phyloP scores from a whole-genome alignment of 306 rosid genomes.

The Arachis stenosperma region DNA sequence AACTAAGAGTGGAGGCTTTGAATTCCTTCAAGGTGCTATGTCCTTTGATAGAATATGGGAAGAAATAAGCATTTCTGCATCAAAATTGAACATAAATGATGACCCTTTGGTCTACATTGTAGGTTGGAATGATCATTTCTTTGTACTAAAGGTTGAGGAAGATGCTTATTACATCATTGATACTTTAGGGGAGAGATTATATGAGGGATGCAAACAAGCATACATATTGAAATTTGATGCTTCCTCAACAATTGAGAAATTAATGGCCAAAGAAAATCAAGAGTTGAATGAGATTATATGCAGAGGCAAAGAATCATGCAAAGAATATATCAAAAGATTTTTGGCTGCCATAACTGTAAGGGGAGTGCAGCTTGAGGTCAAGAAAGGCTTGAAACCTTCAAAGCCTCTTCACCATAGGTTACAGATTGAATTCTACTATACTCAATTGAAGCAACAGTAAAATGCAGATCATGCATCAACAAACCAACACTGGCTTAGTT shows the following conservation, averaged over 20 bases:
- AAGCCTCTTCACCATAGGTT: slow-evolving; percentile 68
- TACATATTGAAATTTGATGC: slow-evolving; percentile 71
- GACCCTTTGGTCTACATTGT: slow-evolving; percentile 70
- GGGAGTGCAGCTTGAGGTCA: slow-evolving; percentile 69
- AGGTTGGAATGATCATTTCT: slow-evolving; percentile 87
- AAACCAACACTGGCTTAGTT: too few relatives aligned
- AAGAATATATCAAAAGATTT: slow-evolving; percentile 79
- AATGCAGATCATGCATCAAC: background rate
- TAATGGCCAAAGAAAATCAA: slow-evolving; percentile 35
- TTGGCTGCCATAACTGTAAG: slow-evolving; percentile 79
- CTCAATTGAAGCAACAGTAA: slow-evolving; percentile 33
- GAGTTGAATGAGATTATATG: slow-evolving; percentile 39
- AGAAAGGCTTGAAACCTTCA: slow-evolving; percentile 67
- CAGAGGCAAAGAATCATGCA: slow-evolving; percentile 72
- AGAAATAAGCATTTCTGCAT: slow-evolving; percentile 66
- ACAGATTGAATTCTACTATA: slow-evolving; percentile 72
- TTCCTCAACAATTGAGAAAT: slow-evolving; percentile 51
- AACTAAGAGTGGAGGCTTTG: slow-evolving; percentile 60
- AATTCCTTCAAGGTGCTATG: slow-evolving; percentile 73
- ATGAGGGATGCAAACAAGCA: slow-evolving; percentile 77
- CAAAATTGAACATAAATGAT: slow-evolving; percentile 43
- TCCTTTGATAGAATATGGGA: slow-evolving; percentile 84
- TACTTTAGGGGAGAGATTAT: slow-evolving; percentile 84
- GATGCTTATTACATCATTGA: slow-evolving; percentile 77
- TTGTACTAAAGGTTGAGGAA: slow-evolving; percentile 70